Evolutionary conservation across 352 stramenopile species (phyloP), one percentile per base, ranked within the genome.

Genomic region (Globisporangium canariense): DNA sequence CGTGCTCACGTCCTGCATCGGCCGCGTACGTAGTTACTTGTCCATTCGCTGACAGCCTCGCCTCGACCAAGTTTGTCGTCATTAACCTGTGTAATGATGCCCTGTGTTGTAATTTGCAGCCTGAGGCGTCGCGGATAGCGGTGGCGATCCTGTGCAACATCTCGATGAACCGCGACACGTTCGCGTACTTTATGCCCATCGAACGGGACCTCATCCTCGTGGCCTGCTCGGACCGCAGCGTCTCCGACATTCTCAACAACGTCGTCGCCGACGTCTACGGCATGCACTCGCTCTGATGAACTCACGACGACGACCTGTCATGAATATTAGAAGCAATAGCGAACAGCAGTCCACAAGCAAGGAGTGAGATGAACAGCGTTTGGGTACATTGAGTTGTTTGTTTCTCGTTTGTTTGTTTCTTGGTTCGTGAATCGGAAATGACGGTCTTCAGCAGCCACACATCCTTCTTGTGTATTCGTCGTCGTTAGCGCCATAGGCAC

Each of bases 161-260:
- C 38, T 90, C 83, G 34, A 90, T 92, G 80, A 83, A 89, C 67
- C 83, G 81, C 47, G 67, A 71, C 10, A 90, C 86, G 62, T 90
- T 91, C 50, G 70, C 80, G 66, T 90, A 87, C 68, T 94, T 92
- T 60, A 34, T 94, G 47, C 64, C 83, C n/a, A 81, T 94, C 57
- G 86, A 94, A 63, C 87, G 83, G 40, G 82, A 90, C 47, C 71
- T 94, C 57, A 74, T 90, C 45, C 69, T 91, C 6, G 77, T 90
- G 2, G 79, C 83, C 9, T 91, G 81, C 55, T 90, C 83, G 18
- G 86, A 94, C 58, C 73, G 78, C 34, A 94, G 83, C 53, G 82
- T 94, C 16, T 79, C 83, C 16, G 83, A 91, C 49, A 86, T 94
- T 60, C 77, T 94, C 49, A 90, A 82, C 60, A 94, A 91, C 67